A percentile compares a stretch with the other conserved stretches of the same genome.
Conservation (phyloP, 208 protist genomes). For the Acanthamoeba culbertsoni region DNA sequence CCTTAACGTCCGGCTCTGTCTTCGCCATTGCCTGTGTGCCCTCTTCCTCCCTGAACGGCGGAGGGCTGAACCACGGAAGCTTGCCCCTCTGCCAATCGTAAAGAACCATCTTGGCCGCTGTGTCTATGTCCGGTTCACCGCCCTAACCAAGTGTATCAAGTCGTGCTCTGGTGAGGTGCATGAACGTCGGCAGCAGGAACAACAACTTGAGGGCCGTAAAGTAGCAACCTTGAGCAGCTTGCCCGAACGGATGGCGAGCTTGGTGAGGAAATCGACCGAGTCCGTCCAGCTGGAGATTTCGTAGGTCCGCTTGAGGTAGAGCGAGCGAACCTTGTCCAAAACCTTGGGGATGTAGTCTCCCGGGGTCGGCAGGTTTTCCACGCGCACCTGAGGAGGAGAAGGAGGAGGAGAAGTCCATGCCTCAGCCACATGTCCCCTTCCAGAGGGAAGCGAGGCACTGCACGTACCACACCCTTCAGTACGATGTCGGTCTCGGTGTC, state of each 20-base stretch:
- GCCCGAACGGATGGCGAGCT: conserved; percentile 92
- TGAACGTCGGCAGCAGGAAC: neutral
- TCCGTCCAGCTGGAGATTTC: conserved; percentile 92
- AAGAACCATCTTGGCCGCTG: conserved; percentile 95
- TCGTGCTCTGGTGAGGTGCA: no score
- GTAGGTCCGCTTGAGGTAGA: conserved; percentile 96
- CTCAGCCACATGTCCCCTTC: no score
- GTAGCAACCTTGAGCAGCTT: conserved; percentile 93
- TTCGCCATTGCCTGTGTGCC: neutral
- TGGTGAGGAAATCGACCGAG: conserved; percentile 95
- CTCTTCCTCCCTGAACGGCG: neutral
- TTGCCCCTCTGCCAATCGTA: conserved; percentile 96
- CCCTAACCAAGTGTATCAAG: no score
- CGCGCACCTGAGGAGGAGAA: conserved; percentile 68
- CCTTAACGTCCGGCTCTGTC: neutral
- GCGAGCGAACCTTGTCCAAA: conserved; percentile 92
- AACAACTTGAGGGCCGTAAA: no score
- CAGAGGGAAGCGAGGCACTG: conserved; percentile 55
- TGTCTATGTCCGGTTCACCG: conserved; percentile 93
- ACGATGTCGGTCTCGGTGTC: conserved; percentile 97
- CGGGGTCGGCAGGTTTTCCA: conserved; percentile 89
- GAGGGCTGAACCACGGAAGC: conserved; percentile 87
- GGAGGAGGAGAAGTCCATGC: neutral
- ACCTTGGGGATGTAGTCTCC: conserved; percentile 93
- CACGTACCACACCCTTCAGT: conserved; percentile 96